Evolutionary conservation across 441 rosid genomes (phyloP).

Genomic region (Brassica hybrid): DNA sequence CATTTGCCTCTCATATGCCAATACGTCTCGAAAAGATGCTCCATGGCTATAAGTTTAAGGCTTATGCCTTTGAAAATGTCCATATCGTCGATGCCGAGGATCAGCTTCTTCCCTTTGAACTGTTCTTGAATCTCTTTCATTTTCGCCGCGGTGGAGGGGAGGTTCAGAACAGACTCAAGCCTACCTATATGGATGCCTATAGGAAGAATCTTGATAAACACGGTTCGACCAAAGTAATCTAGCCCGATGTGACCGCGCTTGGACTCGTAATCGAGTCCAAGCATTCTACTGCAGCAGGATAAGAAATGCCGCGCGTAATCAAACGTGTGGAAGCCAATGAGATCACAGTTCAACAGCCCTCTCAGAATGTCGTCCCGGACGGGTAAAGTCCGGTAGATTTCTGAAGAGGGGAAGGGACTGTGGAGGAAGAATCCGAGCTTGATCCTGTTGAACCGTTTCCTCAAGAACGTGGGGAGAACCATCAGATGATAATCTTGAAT

Average conservation of each 20-base stretch:
- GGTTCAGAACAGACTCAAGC: conserved; percentile 64
- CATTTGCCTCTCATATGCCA: conserved; percentile 56
- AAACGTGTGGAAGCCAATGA: conserved; percentile 80
- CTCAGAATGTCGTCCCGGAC: conserved; percentile 69
- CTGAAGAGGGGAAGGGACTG: conserved; percentile 84
- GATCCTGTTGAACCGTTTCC: conserved; percentile 64
- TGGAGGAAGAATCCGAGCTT: conserved; percentile 87
- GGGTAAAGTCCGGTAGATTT: conserved; percentile 75
- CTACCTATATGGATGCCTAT: conserved; percentile 74
- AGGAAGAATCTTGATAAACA: conserved; percentile 73
- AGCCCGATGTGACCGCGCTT: conserved; percentile 77
- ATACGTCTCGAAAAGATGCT: conserved; percentile 59
- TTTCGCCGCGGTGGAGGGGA: conserved; percentile 59
- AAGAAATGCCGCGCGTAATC: conserved; percentile 85
- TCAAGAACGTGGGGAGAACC: conserved; percentile 81
- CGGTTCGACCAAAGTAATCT: conserved; percentile 78
- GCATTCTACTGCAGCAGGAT: conserved; percentile 78
- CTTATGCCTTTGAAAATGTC: conserved; percentile 87
- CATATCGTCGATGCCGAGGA: conserved; percentile 68
- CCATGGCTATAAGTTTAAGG: conserved; percentile 72
- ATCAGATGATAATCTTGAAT: conserved; percentile 85
- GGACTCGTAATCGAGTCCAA: conserved; percentile 77
- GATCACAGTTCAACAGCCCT: conserved; percentile 74
- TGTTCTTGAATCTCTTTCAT: conserved; percentile 62
- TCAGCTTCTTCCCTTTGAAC: conserved; percentile 61